Percentiles rank a stretch among this genome's conserved stretches.
Evolutionary conservation across 2,329 filamentous ascomycete genomes (phyloP).

Genomic region (Penicillium sp.): DNA sequence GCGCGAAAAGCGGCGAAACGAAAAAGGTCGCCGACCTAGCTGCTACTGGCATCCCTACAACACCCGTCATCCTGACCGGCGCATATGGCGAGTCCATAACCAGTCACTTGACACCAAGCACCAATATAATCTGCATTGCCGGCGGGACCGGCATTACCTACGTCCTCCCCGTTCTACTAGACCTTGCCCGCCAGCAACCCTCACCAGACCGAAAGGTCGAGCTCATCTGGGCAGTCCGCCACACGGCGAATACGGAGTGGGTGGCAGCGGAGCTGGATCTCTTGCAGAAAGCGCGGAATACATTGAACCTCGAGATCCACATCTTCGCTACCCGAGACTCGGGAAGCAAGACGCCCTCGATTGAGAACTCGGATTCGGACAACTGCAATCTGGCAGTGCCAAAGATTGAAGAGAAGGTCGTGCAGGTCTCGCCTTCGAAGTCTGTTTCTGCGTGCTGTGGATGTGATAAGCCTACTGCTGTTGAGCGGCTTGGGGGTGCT

Average conservation of each 20-base stretch:
- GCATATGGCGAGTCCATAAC: slow-evolving; percentile 60
- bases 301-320: slow-evolving; percentile 51
- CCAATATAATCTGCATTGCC: slow-evolving; percentile 52
- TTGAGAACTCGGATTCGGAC: neutral
- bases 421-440: slow-evolving; percentile 3
- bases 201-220: slow-evolving; percentile 51
- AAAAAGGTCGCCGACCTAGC: slow-evolving; percentile 27
- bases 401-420: slow-evolving; percentile 10
- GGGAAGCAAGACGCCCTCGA: slow-evolving; percentile 4
- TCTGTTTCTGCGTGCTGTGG: slow-evolving; percentile 13
- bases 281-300: slow-evolving; percentile 44
- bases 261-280: slow-evolving; percentile 56
- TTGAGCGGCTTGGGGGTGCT: slow-evolving; percentile 17
- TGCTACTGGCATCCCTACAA: slow-evolving; percentile 35
- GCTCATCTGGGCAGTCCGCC: slow-evolving; percentile 65
- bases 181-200: slow-evolving; percentile 26
- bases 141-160: slow-evolving; percentile 62
- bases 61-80: slow-evolving; percentile 61
- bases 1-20: slow-evolving; percentile 49
- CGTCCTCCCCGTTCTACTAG: slow-evolving; percentile 54
- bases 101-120: slow-evolving; percentile 44
- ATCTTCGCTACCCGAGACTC: slow-evolving; percentile 61
- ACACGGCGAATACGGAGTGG: slow-evolving; percentile 58
- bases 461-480: slow-evolving; percentile 9
- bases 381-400: slow-evolving; percentile 8